Evolutionary conservation across 768 basidiomycete genomes (phyloP).

Genomic region (Zangia roseola): DNA sequence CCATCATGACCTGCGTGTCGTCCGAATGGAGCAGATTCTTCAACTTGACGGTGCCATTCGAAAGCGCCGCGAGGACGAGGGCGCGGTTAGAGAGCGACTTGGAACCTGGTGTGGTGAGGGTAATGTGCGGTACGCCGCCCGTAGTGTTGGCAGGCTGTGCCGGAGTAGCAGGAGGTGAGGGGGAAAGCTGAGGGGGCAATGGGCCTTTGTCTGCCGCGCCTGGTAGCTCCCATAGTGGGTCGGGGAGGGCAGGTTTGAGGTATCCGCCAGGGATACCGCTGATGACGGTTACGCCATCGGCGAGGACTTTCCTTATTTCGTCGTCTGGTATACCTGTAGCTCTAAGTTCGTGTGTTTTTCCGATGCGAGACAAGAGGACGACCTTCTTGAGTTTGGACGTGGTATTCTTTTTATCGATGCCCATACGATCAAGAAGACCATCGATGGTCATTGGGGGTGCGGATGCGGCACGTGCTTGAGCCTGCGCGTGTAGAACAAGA

Average conservation of each 20-base stretch:
- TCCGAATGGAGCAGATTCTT: conserved; percentile 94
- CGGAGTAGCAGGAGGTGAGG: background rate
- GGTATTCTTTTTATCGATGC: conserved; percentile 96
- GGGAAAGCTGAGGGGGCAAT: conserved; percentile 21
- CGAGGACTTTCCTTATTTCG: conserved; percentile 77
- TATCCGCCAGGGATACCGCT: conserved; percentile 53
- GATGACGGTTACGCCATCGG: conserved; percentile 75
- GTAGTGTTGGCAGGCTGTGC: background rate
- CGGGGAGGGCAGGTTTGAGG: conserved; percentile 44
- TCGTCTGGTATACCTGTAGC: conserved; percentile 84
- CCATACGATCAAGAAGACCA: conserved; percentile 89
- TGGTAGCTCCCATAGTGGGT: conserved; percentile 31
- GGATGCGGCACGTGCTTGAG: conserved; percentile 18
- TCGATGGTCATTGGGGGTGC: conserved; percentile 53
- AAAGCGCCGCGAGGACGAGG: conserved; percentile 89
- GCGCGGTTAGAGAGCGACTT: conserved; percentile 97
- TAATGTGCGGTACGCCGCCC: conserved; percentile 31
- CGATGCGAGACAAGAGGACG: conserved; percentile 88
- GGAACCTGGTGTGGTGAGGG: conserved; percentile 93
- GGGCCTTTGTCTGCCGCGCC: conserved; percentile 11
- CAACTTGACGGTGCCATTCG: conserved; percentile 81
- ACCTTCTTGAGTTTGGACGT: conserved; percentile 85
- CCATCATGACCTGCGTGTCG: conserved; percentile 99
- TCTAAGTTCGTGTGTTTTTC: conserved; percentile 87
- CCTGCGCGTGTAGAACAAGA: conserved; percentile 46